phyloP scores from a whole-genome alignment of 2,329 filamentous ascomycete species.

The Penicillium expansum region DNA sequence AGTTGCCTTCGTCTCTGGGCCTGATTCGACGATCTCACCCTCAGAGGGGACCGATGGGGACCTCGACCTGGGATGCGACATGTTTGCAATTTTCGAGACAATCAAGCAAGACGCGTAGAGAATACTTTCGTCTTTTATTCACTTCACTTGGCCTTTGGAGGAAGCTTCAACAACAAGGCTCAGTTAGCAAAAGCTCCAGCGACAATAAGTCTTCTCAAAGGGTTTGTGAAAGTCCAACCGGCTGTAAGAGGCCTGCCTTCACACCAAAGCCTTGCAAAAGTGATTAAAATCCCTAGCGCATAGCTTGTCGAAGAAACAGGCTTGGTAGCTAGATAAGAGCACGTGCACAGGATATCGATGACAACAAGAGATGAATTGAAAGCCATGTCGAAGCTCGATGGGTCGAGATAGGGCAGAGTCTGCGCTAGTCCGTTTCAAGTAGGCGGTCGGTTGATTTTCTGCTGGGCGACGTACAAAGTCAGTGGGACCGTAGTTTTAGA shows the following conservation, averaged over 20 bases:
- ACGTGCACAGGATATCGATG: conserved; percentile 2
- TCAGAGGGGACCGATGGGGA: conserved; percentile 70
- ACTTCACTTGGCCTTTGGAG: conserved; percentile 21
- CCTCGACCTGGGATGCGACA: conserved; percentile 49
- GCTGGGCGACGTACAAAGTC: not conserved
- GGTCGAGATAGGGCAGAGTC: conserved; percentile 16
- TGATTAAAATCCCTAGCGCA: conserved; percentile 19
- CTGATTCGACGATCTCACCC: conserved; percentile 79
- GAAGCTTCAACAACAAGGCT: conserved; percentile 28
- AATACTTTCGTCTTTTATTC: not conserved
- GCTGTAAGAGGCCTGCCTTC: conserved; percentile 36
- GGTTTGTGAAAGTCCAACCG: conserved; percentile 45
- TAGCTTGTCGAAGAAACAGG: conserved; percentile 6
- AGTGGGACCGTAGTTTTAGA: not conserved
- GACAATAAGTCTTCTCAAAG: conserved; percentile 24
- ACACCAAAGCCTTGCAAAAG: conserved; percentile 30
- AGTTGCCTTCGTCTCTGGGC: conserved; percentile 79
- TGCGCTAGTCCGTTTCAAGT: conserved; percentile 16
- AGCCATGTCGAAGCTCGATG: not conserved
- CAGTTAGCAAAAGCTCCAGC: conserved; percentile 40
- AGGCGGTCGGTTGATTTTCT: conserved; percentile 25
- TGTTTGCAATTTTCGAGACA: conserved; percentile 29
- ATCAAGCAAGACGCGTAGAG: not conserved
- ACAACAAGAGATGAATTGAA: conserved; percentile 11
- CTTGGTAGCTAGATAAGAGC: not conserved